Evolutionary conservation across 345 rosid genomes (phyloP).

Genomic region (Carallia pectinifolia): DNA sequence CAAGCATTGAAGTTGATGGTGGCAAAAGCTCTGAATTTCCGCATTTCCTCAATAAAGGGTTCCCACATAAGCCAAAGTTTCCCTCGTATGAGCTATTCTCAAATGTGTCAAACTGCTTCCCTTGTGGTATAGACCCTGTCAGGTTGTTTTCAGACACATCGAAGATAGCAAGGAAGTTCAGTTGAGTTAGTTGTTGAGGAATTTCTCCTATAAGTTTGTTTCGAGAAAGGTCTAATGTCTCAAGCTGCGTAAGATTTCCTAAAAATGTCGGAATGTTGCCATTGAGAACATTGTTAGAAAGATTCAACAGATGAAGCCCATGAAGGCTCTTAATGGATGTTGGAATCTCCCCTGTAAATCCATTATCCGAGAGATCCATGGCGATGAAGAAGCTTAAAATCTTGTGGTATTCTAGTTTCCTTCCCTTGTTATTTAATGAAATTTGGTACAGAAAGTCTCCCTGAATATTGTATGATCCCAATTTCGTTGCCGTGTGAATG

Average conservation of each 20-base stretch:
- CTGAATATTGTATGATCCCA: too few relatives aligned
- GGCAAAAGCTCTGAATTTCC: too few relatives aligned
- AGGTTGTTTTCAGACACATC: conserved; percentile 1
- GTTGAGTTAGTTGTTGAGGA: background rate
- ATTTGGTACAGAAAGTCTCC: too few relatives aligned
- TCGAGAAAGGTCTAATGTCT: conserved; percentile 12
- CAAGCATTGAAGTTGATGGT: background rate
- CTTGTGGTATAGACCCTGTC: conserved; percentile 7
- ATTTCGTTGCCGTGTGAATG: background rate
- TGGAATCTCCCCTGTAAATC: background rate
- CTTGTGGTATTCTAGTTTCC: background rate
- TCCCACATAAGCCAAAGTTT: conserved; percentile 21
- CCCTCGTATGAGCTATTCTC: background rate
- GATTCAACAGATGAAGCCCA: conserved; percentile 1
- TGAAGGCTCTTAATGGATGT: background rate
- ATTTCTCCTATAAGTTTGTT: conserved; percentile 3
- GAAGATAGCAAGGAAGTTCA: conserved; percentile 4
- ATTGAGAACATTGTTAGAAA: conserved; percentile 8
- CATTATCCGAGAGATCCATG: conserved; percentile 7
- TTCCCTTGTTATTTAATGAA: conserved; percentile 4
- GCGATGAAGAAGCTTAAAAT: background rate
- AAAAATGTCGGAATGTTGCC: conserved; percentile 2
- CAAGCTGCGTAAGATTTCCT: background rate
- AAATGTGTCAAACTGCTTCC: conserved; percentile 2
- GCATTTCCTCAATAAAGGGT: conserved; percentile 9